Conservation (phyloP, 192 early-diverging fungal genomes). For the Kickxella alabastrina region DNA sequence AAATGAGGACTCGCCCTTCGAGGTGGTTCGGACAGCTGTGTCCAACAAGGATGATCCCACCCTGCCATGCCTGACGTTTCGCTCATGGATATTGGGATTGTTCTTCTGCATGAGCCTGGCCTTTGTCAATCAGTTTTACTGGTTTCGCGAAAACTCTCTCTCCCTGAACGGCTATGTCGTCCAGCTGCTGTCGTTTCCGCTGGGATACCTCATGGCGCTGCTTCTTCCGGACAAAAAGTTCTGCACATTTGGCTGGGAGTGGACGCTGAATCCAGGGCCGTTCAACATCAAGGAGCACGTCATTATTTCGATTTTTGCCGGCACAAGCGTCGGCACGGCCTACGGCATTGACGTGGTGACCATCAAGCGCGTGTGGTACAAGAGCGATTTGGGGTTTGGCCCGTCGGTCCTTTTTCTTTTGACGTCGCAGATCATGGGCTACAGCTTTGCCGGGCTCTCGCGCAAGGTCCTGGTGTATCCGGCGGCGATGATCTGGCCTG, state of each 20-base stretch:
- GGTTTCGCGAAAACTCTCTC: conserved; percentile 81
- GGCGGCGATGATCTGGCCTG: conserved; percentile 85
- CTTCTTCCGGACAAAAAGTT: conserved; percentile 57
- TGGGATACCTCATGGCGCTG: conserved; percentile 63
- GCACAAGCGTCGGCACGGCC: conserved; percentile 62
- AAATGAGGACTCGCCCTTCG: conserved; percentile 58
- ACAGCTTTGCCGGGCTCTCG: conserved; percentile 64
- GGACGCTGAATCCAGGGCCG: conserved; percentile 77
- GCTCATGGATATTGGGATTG: conserved; percentile 70
- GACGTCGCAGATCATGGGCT: conserved; percentile 66
- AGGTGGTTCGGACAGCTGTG: conserved; percentile 66
- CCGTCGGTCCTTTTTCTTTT: conserved; percentile 64
- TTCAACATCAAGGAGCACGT: conserved; percentile 90
- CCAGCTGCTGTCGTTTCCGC: conserved; percentile 70
- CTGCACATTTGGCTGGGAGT: conserved; percentile 49
- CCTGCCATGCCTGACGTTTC: conserved; percentile 67
- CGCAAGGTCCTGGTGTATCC: conserved; percentile 84
- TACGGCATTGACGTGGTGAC: conserved; percentile 76
- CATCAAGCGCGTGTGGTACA: conserved; percentile 65
- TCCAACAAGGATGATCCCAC: conserved; percentile 66
- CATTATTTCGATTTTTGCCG: conserved; percentile 73
- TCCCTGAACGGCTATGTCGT: conserved; percentile 66
- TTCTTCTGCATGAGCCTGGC: conserved; percentile 60
- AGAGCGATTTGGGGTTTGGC: conserved; percentile 61
- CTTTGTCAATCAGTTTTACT: conserved; percentile 79